Evolutionary conservation across 345 rosid genomes (phyloP).

Genomic region (Corchorus capsularis): DNA sequence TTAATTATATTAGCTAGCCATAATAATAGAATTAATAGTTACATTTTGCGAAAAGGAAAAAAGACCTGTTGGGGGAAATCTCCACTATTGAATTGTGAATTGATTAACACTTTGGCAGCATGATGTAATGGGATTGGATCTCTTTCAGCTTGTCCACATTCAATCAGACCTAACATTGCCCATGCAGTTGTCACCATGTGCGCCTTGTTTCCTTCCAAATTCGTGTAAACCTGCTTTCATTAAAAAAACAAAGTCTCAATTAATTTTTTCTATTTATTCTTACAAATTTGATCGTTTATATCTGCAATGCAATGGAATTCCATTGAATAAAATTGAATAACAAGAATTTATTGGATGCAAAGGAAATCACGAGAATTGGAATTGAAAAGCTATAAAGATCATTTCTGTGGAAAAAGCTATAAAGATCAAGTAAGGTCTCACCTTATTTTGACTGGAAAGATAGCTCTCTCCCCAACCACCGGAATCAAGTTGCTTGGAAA

Average conservation of each 20-base stretch:
- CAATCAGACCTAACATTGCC: conserved; percentile 72
- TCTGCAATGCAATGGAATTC: not conserved
- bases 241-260: not conserved
- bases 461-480: conserved; percentile 89
- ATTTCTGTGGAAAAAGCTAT: too few species aligned
- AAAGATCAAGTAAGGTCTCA: not conserved
- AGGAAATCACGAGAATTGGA: not conserved
- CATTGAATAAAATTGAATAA: not conserved
- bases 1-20: too few species aligned
- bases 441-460: conserved; percentile 61
- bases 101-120: conserved; percentile 50
- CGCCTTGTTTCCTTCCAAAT: conserved; percentile 45
- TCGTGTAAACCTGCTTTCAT: conserved; percentile 41
- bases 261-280: not conserved
- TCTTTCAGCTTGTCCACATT: conserved; percentile 65
- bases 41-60: not conserved
- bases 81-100: conserved; percentile 64
- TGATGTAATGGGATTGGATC: conserved; percentile 57
- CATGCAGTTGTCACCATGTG: conserved; percentile 71
- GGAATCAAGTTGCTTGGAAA: conserved; percentile 52
- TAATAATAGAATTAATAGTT: too few species aligned
- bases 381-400: not conserved
- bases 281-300: too few species aligned
- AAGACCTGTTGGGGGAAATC: conserved; percentile 73
- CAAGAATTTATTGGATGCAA: too few species aligned